Evolutionary conservation across 768 basidiomycete species (phyloP), one percentile per base, ranked within the genome.

Genomic region (Stropharia rugosoannulata): DNA sequence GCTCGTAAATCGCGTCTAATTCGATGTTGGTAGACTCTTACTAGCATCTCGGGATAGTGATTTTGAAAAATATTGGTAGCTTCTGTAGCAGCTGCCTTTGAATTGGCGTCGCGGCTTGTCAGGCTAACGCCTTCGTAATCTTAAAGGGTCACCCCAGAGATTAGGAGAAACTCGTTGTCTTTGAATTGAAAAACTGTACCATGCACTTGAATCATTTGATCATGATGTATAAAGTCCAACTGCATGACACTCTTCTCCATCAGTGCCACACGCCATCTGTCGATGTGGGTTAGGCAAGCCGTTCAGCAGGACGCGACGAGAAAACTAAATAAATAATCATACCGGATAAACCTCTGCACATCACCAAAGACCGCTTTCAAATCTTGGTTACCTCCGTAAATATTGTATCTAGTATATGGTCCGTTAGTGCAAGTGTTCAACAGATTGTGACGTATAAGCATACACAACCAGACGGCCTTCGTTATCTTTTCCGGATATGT

Each of bases 1-100:
- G 15, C 39, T 12, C 6, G 9, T 6, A 11, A 22, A 51, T 63
- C 19, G 61, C 53, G 29, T 36, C n/a, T 16, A 6, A 19, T 10
- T 15, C 41, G 13, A 13, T 15, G 29, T 12, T 16, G 29, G 15
- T 36, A 25, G 2, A 32, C 4, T 71, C 80, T 50, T 41, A 88
- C 89, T 51, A 93, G 72, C 56, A 92, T 77, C 67, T 93, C 90
- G 0, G 91, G 91, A 64, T 93, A 93, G 67, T 93, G 83, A 58
- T 76, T 77, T 53, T 81, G 76, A 72, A 93, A 93, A 63, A 93
- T 87, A 62, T 75, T 84, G 2, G 84, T 81, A 7, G 89, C 87
- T 64, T 90, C 84, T 1, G 81, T 75, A 0, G 91, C 91, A 9
- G 91, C 91, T 12, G 76, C 81, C 71, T 93, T 93, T 38, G 89